Base-by-base conservation (phyloP, 2,329 filamentous ascomycete genomes). In the Didymella arachidicola region DNA sequence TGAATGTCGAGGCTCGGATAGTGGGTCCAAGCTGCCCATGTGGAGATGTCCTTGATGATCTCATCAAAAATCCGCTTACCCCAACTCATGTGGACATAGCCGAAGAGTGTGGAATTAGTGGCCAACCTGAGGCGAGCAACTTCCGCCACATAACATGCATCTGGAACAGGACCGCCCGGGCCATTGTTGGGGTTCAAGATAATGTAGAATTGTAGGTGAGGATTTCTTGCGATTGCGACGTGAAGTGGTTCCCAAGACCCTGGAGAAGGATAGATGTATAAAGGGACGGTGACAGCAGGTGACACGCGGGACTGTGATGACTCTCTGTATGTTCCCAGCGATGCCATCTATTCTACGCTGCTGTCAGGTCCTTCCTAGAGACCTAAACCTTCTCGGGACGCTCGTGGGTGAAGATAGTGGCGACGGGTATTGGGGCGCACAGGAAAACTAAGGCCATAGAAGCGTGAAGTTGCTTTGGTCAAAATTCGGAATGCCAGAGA, bases 31-130 rank as follows among this genome's bases (percentile, higher is more conserved):
- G 18, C 41, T 26, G 41, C 41, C 41, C 41, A 43, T 18, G 41
- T 43, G 22, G 41, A 43, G 8, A 43, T 43, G 22, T 43, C 41
- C 22, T 18, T 25, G 41, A 43, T 16, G 8, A 43, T n/a, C 11
- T 43, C 19, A 43, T 43, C n/a, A n/a, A 25, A 26, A 8, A 25
- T n/a, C 19, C 41, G 41, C 22, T 43, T 10, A 26, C 41, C 41
- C 41, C 41, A 43, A 43, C 18, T 43, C 41, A 43, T 43, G 14
- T 43, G 41, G 18, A 43, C 41, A 11, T 43, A 43, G 41, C 41
- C 41, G 16, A 43, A 43, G 41, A 43, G 41, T 10, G 41, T 43
- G 26, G 41, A 25, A 26, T 43, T 43, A 11, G 41, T 25, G 16
- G 10, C 11, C 4, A n/a, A 11, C 8, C 41, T 43, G 4, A 43